Evolutionary conservation across 805 yeast genomes (phyloP).

Genomic region (Metschnikowia aberdeeniae): DNA sequence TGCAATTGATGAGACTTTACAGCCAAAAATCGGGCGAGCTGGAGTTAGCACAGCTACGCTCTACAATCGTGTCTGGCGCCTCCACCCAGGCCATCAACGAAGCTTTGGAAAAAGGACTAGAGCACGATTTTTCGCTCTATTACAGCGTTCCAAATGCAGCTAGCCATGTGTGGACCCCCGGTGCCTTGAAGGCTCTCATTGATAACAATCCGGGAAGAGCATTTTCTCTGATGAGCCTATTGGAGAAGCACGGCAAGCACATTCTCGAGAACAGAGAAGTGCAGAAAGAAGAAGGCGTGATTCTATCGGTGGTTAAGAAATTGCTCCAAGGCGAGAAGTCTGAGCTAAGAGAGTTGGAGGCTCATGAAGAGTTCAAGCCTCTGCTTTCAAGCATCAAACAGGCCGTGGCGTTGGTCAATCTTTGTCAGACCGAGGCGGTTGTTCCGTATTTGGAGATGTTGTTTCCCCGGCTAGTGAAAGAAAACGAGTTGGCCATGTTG

Average conservation of each 20-base stretch:
- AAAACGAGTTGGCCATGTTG: not conserved
- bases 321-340: slow-evolving; percentile 35
- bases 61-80: not conserved
- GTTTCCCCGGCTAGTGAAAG: not conserved
- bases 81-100: slow-evolving; percentile 16
- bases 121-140: slow-evolving; percentile 27
- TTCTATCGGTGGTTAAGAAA: slow-evolving; percentile 30
- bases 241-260: slow-evolving; percentile 23
- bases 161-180: slow-evolving; percentile 13
- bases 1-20: not conserved
- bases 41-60: slow-evolving; percentile 10
- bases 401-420: slow-evolving; percentile 15
- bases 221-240: slow-evolving; percentile 45
- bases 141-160: slow-evolving; percentile 18
- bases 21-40: not conserved
- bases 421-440: slow-evolving; percentile 4
- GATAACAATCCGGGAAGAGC: slow-evolving; percentile 52
- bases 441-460: not conserved
- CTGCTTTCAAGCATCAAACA: slow-evolving; percentile 10
- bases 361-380: slow-evolving; percentile 7
- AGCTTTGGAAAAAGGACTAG: slow-evolving; percentile 19
- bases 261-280: slow-evolving; percentile 2
- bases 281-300: slow-evolving; percentile 16
- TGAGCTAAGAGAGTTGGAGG: slow-evolving; percentile 29
- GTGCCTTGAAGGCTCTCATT: slow-evolving; percentile 12